A percentile compares a stretch with the other conserved stretches of the same genome.
These are phyloP conservation scores for Neospora caninum DNA, from an alignment of 169 alveolate genomes.

Conservation along the genomic window DNA sequence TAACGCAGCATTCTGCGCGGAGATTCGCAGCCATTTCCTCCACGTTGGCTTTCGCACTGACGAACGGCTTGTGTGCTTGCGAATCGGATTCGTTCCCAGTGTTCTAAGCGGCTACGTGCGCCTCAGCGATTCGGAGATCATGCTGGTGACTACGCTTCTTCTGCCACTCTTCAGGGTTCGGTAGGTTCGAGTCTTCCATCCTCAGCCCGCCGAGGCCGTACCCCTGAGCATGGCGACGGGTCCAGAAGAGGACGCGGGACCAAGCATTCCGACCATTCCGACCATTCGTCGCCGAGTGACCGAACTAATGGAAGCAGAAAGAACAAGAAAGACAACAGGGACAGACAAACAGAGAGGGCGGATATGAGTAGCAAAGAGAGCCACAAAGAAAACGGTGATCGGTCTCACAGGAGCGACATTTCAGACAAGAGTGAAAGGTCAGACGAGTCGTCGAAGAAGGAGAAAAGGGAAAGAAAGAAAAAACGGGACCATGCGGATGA, in stretches of 20 bases:
- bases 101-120: no score
- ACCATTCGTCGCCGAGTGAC: not conserved
- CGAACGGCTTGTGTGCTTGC: no score
- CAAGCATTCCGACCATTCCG: conserved; percentile 14
- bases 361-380: not conserved
- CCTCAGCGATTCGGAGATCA: no score
- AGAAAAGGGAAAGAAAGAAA: not conserved
- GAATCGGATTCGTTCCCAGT: no score
- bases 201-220: conserved; percentile 27
- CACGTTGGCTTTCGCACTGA: no score
- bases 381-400: not conserved
- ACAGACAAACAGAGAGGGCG: not conserved
- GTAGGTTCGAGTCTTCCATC: not conserved
- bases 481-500: not conserved
- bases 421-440: not conserved
- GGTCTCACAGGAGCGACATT: not conserved
- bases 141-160: no score
- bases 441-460: not conserved
- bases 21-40: no score
- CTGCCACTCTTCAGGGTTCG: not conserved
- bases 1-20: no score
- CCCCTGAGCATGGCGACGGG: not conserved
- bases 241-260: not conserved
- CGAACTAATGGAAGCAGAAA: not conserved
- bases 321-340: not conserved